Evolutionary conservation across 202 grass and related monocot genomes (phyloP), one percentile per base, ranked within the genome.

Genomic region (Hordeum pubiflorum): DNA sequence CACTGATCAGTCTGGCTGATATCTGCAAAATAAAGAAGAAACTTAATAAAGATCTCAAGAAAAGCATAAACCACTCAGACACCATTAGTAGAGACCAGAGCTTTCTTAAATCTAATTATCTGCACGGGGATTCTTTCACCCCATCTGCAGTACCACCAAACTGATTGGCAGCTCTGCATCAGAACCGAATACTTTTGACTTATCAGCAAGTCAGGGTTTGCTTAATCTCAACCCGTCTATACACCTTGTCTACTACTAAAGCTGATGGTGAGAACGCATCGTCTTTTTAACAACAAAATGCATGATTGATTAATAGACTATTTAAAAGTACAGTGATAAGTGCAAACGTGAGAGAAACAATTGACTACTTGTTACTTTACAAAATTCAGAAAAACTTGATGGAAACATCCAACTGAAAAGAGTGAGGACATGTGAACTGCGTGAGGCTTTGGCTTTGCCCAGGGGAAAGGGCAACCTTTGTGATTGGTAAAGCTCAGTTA

Each of bases 381-480:
- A 41, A 78, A 74, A 89, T 22, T 20, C 39, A 78, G 31, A 79
- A 69, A 34, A 15, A 55, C 55, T 69, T 90, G 80, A 83, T 71
- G 63, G 69, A 71, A 71, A 80, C 84, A 86, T 90, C 32, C 81
- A 90, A 90, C 88, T 65, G 69, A 86, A 89, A 86, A 76, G 27
- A 23, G 43, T 46, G 44, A 74, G 54, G 82, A 80, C 62, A 86
- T 86, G 84, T 82, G 83, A 77, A 63, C 5, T 64, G 44, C 75
- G 54, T 71, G 63, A 83, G 32, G 17, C 62, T 66, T 57, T 83
- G 54, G 34, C 34, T 52, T 40, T 79, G 52, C 83, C 83, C 15
- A 83, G 27, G 54, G 75, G 41, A 79, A 72, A 44, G 61, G 62
- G 68, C 44, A 69, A 41, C 22, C 73, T 68, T 85, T 74, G 26